phyloP scores from a whole-genome alignment of 2,329 filamentous ascomycete species.

The Botrytis pseudocinerea region DNA sequence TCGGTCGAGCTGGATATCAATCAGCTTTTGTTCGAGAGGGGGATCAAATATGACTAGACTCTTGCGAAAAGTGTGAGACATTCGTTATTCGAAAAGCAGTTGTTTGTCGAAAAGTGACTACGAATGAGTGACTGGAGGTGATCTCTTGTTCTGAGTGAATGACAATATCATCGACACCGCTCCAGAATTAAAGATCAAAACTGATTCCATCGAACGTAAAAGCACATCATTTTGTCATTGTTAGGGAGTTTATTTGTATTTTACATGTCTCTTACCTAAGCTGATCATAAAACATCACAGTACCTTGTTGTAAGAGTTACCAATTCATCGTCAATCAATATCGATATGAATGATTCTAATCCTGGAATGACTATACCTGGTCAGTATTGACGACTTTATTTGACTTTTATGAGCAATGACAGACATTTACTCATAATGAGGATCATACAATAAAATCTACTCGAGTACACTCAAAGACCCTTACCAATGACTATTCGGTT shows the following conservation, averaged over 20 bases:
- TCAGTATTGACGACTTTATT: neutral
- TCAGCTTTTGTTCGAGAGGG: neutral
- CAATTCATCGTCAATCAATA: neutral
- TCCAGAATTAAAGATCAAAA: neutral
- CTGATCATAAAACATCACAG: neutral
- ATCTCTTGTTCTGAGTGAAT: neutral
- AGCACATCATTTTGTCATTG: neutral
- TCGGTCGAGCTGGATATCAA: neutral
- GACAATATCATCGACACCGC: neutral
- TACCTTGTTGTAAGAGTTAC: too few relatives aligned
- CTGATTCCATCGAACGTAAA: too few relatives aligned
- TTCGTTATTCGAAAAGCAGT: too few relatives aligned
- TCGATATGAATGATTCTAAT: neutral
- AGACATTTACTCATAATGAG: neutral
- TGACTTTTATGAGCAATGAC: neutral
- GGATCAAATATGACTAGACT: neutral
- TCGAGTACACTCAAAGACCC: neutral
- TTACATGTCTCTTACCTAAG: neutral
- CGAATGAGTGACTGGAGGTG: neutral
- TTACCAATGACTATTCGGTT: neutral
- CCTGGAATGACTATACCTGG: neutral
- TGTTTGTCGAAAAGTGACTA: neutral
- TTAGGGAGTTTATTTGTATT: accelerated
- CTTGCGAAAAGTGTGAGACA: neutral
- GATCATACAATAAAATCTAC: neutral